Conservation (phyloP, 1,284 basidiomycete species). For the Rhodotorula sp. region DNA sequence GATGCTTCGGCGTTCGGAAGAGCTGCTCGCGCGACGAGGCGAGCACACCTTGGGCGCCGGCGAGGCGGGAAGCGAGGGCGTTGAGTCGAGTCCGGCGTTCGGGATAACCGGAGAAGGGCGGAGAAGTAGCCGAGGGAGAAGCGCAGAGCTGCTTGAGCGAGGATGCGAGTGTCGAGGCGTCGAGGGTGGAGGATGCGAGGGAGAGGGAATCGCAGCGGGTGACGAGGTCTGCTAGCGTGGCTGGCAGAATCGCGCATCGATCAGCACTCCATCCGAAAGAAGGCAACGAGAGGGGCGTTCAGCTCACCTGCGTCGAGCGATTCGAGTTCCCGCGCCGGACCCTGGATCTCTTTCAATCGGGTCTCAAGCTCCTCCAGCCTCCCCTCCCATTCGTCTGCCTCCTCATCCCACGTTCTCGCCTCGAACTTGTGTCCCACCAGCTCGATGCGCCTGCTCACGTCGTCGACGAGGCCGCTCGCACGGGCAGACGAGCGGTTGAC, state of each 20-base stretch:
- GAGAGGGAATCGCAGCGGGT: too few species aligned
- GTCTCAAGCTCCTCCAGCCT: neutral
- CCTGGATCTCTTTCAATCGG: too few species aligned
- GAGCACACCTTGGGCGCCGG: neutral
- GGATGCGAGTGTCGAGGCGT: too few species aligned
- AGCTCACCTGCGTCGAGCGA: too few species aligned
- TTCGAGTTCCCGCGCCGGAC: too few species aligned
- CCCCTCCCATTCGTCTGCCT: neutral
- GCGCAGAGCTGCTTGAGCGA: constrained; percentile 2
- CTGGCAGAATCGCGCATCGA: too few species aligned
- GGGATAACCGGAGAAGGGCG: neutral
- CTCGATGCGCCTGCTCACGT: neutral
- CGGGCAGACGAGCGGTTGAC: constrained; percentile 7
- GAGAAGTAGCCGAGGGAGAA: neutral
- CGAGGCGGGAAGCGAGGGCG: neutral
- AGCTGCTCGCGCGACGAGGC: neutral
- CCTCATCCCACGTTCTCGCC: constrained; percentile 7
- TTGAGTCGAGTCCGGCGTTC: neutral
- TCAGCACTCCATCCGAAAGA: too few species aligned
- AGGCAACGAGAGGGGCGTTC: too few species aligned
- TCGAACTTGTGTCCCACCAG: neutral
- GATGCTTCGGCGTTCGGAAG: too few species aligned
- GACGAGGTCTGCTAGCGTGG: too few species aligned
- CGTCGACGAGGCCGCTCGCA: neutral
- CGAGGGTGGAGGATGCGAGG: neutral